These are phyloP conservation scores for Trichosporon sp. DNA, from an alignment of 1,284 basidiomycete species.

Conservation along the genomic window DNA sequence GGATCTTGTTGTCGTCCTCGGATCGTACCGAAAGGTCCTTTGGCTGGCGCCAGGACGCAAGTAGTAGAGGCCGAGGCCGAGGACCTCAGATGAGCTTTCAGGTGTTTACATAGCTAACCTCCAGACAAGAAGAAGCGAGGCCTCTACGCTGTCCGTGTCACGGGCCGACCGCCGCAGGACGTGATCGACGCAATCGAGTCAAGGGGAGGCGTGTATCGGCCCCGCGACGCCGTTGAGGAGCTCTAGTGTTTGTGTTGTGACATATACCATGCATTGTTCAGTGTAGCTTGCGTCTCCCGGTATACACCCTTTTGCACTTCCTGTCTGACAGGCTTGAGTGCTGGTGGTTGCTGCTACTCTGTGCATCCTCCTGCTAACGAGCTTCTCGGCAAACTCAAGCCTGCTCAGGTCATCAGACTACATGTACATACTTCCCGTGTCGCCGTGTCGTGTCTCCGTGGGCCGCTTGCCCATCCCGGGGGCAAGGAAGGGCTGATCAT, in stretches of 20 bases:
- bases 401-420: constrained; percentile 7
- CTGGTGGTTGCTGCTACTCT: background rate
- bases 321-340: background rate
- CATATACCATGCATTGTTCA: background rate
- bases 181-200: constrained; percentile 58
- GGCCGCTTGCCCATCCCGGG: constrained; percentile 29
- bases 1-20: no score
- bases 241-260: constrained; percentile 7
- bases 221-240: constrained; percentile 43
- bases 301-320: no score
- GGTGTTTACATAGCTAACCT: background rate
- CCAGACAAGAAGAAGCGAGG: constrained; percentile 77
- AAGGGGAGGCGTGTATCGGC: constrained; percentile 38
- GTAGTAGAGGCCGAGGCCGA: no score
- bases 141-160: constrained; percentile 82
- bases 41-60: no score
- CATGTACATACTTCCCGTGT: constrained; percentile 33
- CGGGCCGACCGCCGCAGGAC: constrained; percentile 76
- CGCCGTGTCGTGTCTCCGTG: constrained; percentile 10
- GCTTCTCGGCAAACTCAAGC: no score
- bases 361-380: background rate
- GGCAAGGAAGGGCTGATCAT: constrained; percentile 35
- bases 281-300: no score
- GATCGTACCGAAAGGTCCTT: no score
- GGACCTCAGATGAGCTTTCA: background rate